Conservation (phyloP, 2,329 filamentous ascomycete species). For the Colletotrichum salicis region DNA sequence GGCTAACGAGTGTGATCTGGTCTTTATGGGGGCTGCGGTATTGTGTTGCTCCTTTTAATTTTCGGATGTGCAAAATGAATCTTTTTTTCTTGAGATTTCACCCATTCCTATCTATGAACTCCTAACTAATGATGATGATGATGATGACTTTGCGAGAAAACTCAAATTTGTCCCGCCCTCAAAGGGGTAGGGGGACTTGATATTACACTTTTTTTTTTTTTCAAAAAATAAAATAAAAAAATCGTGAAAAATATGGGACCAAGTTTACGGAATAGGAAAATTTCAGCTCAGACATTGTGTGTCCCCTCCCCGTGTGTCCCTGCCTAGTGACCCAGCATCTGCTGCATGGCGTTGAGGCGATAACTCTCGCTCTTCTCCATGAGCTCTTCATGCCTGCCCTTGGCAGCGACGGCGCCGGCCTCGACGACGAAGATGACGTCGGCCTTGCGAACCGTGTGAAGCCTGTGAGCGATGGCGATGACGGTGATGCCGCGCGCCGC, state of each 20-base stretch:
- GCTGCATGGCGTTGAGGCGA: conserved; percentile 61
- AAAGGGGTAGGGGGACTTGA: background rate
- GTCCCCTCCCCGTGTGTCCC: background rate
- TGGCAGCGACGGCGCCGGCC: conserved; percentile 61
- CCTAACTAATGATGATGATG: background rate
- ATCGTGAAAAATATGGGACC: background rate
- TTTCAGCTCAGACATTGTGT: background rate
- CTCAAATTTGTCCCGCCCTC: background rate
- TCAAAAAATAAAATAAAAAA: background rate
- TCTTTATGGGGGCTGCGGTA: background rate
- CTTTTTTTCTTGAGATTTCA: background rate
- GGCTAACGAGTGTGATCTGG: too few relatives aligned
- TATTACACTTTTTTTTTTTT: background rate
- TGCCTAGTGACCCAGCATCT: conserved; percentile 51
- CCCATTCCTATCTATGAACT: background rate
- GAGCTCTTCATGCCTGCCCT: conserved; percentile 64
- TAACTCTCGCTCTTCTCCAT: conserved; percentile 64
- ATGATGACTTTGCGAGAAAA: background rate
- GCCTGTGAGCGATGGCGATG: conserved; percentile 56
- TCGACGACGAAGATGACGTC: conserved; percentile 60
- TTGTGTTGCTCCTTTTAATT: background rate
- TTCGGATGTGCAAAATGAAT: background rate
- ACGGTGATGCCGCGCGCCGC: conserved; percentile 53
- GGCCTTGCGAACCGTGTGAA: conserved; percentile 55
- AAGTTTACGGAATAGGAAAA: background rate